Evolutionary conservation across 2,329 filamentous ascomycete species (phyloP), one percentile per base, ranked within the genome.

Genomic region (Hymenoscyphus albidus): DNA sequence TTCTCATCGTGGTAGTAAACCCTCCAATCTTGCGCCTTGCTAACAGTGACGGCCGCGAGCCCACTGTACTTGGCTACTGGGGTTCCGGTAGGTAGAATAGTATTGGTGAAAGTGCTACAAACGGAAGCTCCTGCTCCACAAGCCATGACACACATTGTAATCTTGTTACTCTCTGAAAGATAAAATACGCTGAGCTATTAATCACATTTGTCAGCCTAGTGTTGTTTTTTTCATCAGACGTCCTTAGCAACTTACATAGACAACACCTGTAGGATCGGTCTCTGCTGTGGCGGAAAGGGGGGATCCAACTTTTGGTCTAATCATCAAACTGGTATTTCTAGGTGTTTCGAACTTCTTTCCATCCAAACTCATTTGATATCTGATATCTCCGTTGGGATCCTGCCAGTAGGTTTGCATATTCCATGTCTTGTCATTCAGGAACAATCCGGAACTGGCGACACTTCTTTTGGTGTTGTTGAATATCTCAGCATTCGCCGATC

Each of bases 331-430:
- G 14, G 70, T 62, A 16, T 66, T 68, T 51, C 63, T 56, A 14
- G 64, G 22, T 13, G 67, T 58, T n/a, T 66, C 31, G 32, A 64
- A 71, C 16, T 57, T 66, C 16, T 60, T 48, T 10, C 70, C 69
- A 61, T 70, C 67, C 6, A 70, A 31, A 61, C 67, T 70, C 48
- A 70, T 60, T 59, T 67, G 66, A 16, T 69, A 62, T 27, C 54
- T 65, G 27, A 71, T 67, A 3, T 58, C 60, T 1, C 69, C 70
- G 35, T 62, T 65, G 2, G 62, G 22, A 18, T 68, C 67, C 40
- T 71, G 70, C 59, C 63, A 69, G 57, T 69, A 68, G 0, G 69
- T 60, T 31, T 70, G 69, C 64, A 67, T 70, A 44, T 71, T 71
- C 67, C 68, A 70, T 12, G 55, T 68, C 2, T 58, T 62, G 54